Percentiles rank a stretch among this genome's conserved stretches.
phyloP scores from a whole-genome alignment of 2,329 filamentous ascomycete genomes.

The Phyllosticta citribraziliensis region DNA sequence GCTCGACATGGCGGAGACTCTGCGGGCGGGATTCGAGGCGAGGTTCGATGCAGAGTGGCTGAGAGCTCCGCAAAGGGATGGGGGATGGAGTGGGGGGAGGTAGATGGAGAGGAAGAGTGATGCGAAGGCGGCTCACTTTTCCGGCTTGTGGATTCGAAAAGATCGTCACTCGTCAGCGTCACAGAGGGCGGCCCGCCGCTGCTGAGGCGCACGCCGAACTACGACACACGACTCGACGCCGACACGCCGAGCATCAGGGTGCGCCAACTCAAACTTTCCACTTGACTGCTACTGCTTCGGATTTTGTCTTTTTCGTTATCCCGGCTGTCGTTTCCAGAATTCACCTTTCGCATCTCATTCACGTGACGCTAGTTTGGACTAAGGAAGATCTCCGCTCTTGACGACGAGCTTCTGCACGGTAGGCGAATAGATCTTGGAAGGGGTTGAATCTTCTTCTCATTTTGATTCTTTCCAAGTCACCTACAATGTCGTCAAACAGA shows the following conservation, averaged over 20 bases:
- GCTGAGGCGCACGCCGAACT: background rate
- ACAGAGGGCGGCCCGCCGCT: background rate
- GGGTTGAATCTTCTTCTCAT: background rate
- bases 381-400: background rate
- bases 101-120: conserved; percentile 7
- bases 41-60: background rate
- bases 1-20: conserved; percentile 29
- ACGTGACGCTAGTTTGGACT: background rate
- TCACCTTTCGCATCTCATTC: background rate
- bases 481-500: background rate
- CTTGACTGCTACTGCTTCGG: background rate
- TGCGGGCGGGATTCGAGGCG: background rate
- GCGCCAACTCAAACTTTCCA: background rate
- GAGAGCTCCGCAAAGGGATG: background rate
- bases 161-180: conserved; percentile 4
- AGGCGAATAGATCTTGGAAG: background rate
- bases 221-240: conserved; percentile 3
- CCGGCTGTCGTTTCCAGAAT: background rate
- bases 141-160: background rate
- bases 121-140: conserved; percentile 10
- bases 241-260: background rate
- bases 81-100: background rate
- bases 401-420: background rate
- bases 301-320: background rate
- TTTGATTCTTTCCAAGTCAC: background rate